A percentile compares a stretch with the other conserved stretches of the same genome.
phyloP scores from a whole-genome alignment of 768 basidiomycete species.

The Guyanaporus albipodus region DNA sequence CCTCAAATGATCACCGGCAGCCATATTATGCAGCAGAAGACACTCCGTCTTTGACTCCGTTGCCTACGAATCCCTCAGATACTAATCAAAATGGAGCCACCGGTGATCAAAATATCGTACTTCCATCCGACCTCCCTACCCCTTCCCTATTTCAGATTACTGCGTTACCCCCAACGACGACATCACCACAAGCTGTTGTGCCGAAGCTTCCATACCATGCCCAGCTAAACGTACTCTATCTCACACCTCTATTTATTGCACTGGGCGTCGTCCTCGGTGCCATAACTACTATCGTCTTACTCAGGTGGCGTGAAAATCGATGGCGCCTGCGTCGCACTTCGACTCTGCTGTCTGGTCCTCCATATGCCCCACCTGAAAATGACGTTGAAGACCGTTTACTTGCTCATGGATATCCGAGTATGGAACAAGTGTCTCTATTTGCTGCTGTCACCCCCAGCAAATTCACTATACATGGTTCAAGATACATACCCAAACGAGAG shows the following conservation, averaged over 20 bases:
- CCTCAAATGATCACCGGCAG: slow-evolving; percentile 38
- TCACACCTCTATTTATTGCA: slow-evolving; percentile 24
- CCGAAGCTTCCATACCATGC: slow-evolving; percentile 20
- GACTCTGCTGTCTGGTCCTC: slow-evolving; percentile 24
- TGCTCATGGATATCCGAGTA: slow-evolving; percentile 18
- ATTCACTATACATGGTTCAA: slow-evolving; percentile 26
- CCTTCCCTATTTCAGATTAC: slow-evolving; percentile 32
- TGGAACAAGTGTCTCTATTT: slow-evolving; percentile 27
- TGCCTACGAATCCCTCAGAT: slow-evolving; percentile 3
- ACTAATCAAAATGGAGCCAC: background rate
- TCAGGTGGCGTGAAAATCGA: slow-evolving; percentile 11
- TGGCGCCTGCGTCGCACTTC: slow-evolving; percentile 9
- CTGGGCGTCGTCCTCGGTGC: slow-evolving; percentile 26
- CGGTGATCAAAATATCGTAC: background rate
- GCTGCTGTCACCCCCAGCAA: slow-evolving; percentile 28
- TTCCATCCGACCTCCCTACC: slow-evolving; percentile 10
- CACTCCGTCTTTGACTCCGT: slow-evolving; percentile 9
- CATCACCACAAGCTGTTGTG: slow-evolving; percentile 8
- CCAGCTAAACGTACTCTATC: slow-evolving; percentile 26
- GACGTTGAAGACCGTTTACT: slow-evolving; percentile 15
- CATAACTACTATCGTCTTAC: slow-evolving; percentile 4
- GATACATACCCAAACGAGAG: slow-evolving; percentile 17
- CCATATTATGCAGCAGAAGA: slow-evolving; percentile 31
- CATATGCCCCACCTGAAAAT: slow-evolving; percentile 21
- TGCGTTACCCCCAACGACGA: slow-evolving; percentile 28